phyloP scores from a whole-genome alignment of 495 filamentous ascomycete species.

The Barbatosphaeria neglecta region DNA sequence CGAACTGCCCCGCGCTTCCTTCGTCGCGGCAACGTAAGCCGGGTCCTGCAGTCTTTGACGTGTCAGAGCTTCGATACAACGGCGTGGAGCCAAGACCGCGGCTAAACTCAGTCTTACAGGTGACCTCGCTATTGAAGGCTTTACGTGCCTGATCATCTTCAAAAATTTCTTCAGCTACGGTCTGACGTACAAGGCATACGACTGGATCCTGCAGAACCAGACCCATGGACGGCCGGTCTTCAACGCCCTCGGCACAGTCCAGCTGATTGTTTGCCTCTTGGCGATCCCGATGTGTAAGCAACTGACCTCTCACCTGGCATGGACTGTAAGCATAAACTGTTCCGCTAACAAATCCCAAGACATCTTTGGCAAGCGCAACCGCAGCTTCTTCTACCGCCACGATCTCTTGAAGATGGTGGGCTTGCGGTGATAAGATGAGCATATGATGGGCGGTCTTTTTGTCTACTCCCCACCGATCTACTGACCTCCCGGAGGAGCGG shows the following conservation, averaged over 20 bases:
- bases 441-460: not conserved
- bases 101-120: constrained; percentile 26
- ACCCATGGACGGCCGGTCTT: constrained; percentile 48
- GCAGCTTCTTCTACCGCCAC: constrained; percentile 57
- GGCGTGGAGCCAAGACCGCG: not conserved
- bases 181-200: constrained; percentile 68
- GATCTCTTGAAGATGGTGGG: constrained; percentile 51
- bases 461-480: not conserved
- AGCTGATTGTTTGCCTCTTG: constrained; percentile 60
- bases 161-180: constrained; percentile 85
- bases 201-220: constrained; percentile 57
- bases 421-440: constrained; percentile 3
- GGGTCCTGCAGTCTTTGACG: not conserved
- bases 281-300: constrained; percentile 64
- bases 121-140: constrained; percentile 77
- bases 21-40: not conserved
- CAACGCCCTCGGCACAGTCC: constrained; percentile 59
- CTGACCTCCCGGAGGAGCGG: too few species aligned
- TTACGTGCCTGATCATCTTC: constrained; percentile 84
- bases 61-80: too few species aligned
- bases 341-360: constrained; percentile 33
- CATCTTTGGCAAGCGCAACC: constrained; percentile 68
- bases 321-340: not conserved
- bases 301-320: too few species aligned
- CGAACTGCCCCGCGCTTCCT: not conserved